Evolutionary conservation across 306 rosid species (phyloP).

Genomic region (Cicer bijugum): DNA sequence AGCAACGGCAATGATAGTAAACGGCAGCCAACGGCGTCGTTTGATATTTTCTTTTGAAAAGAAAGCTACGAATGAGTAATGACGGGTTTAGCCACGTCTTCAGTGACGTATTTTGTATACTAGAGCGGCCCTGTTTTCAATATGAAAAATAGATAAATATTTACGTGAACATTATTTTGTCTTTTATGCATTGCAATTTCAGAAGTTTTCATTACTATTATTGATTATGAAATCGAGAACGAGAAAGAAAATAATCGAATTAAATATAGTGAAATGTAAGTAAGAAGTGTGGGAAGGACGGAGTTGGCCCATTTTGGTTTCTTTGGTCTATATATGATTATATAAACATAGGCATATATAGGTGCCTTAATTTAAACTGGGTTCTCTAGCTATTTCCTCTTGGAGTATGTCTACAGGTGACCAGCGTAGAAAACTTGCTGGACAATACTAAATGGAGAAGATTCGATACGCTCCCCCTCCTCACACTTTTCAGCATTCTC

Average conservation of each 20-base stretch:
- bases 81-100: slow-evolving; percentile 56
- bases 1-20: background rate
- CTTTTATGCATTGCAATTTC: background rate
- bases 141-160: slow-evolving; percentile 25
- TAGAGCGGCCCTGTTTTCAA: slow-evolving; percentile 47
- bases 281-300: slow-evolving; percentile 9
- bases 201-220: background rate
- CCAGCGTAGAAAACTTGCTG: slow-evolving; percentile 13
- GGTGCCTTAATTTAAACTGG: slow-evolving; percentile 12
- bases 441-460: slow-evolving; percentile 37
- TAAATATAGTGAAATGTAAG: background rate
- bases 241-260: background rate
- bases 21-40: slow-evolving; percentile 55
- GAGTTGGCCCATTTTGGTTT: slow-evolving; percentile 25
- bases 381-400: slow-evolving; percentile 37
- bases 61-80: background rate
- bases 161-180: background rate
- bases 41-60: slow-evolving; percentile 51
- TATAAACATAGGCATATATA: slow-evolving; percentile 5
- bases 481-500: background rate
- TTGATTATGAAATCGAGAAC: background rate
- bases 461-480: slow-evolving; percentile 43
- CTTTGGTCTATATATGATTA: slow-evolving; percentile 22
- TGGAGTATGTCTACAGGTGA: slow-evolving; percentile 31
- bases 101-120: slow-evolving; percentile 54